Base-by-base conservation (phyloP, 352 stramenopile genomes). In the Pilasporangium apinafurcum region DNA sequence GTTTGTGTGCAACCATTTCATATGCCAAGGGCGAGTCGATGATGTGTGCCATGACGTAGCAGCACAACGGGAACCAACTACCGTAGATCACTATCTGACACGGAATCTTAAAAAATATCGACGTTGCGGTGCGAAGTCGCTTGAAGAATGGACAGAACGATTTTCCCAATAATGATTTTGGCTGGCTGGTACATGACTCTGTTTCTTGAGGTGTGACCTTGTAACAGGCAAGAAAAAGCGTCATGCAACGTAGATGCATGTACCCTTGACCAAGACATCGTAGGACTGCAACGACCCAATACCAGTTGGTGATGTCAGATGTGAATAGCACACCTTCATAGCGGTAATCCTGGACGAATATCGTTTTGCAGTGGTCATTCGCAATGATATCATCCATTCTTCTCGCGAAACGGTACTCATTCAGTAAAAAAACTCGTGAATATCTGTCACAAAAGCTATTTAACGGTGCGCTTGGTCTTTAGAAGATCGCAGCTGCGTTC, bases 11-110 rank as follows among this genome's bases (percentile, higher is more conserved):
- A 10, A 14, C 43, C 13, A 64, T 31, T 9, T 56, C 28, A 13
- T 71, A 53, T 2, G 51, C 32, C 7, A 67, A 18, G 0, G 39
- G 28, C 7, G 36, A 59, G 44, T 69, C 62, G 25, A 65, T 36
- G 18, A 41, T 39, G 27, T 74, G 48, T 8, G 62, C 62, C 2
- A 67, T 5, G 0, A 48, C 30, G 35, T 74, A 74, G 22, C 39
- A 31, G 7, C 53, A n/a, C n/a, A 72, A 27, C 3, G 62, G 62
- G n/a, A 60, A 26, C 57, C 57, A 68, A 24, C 49, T 63, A 12
- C 54, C 49, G 39, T 59, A 61, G 13, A 61, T 24, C 9, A 61
- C n/a, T 2, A 56, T 31, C 12, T 61, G 53, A 16, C 40, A 53
- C 2, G 47, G 53, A 13, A 61, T 31, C 20, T 51, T 51, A 36